Evolutionary conservation across 495 filamentous ascomycete genomes (phyloP).

Genomic region (Entonaema liquescens): DNA sequence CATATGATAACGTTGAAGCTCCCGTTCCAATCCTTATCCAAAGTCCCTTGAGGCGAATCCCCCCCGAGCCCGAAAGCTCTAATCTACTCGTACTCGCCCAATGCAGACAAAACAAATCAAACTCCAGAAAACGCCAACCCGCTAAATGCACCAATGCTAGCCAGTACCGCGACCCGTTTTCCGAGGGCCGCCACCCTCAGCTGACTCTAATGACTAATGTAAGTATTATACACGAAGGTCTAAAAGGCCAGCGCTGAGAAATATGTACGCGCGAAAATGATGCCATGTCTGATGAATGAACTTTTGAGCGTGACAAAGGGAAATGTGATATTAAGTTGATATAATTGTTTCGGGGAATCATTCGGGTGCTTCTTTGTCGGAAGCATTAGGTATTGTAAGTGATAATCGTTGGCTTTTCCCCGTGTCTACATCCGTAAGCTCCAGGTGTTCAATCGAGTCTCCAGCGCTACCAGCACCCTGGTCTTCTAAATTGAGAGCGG

Average conservation of each 20-base stretch:
- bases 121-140: conserved; percentile 33
- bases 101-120: conserved; percentile 11
- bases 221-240: conserved; percentile 45
- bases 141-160: conserved; percentile 40
- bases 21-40: conserved; percentile 22
- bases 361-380: conserved; percentile 13
- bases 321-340: conserved; percentile 26
- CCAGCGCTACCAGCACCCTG: background rate
- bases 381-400: conserved; percentile 35
- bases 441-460: conserved; percentile 8
- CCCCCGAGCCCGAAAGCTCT: conserved; percentile 13
- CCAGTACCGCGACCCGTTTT: conserved; percentile 20
- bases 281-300: conserved; percentile 23
- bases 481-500: background rate
- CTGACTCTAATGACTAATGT: conserved; percentile 38
- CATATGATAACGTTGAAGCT: conserved; percentile 22
- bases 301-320: conserved; percentile 19
- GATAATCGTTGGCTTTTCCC: conserved; percentile 31
- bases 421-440: conserved; percentile 10
- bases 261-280: conserved; percentile 42
- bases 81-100: conserved; percentile 9
- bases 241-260: conserved; percentile 24
- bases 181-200: conserved; percentile 19
- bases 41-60: conserved; percentile 20
- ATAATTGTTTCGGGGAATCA: conserved; percentile 23